These are phyloP conservation scores for Pseudognaphalium luteoalbum DNA, from an alignment of 129 eudicot genomes.

Conservation along the genomic window DNA sequence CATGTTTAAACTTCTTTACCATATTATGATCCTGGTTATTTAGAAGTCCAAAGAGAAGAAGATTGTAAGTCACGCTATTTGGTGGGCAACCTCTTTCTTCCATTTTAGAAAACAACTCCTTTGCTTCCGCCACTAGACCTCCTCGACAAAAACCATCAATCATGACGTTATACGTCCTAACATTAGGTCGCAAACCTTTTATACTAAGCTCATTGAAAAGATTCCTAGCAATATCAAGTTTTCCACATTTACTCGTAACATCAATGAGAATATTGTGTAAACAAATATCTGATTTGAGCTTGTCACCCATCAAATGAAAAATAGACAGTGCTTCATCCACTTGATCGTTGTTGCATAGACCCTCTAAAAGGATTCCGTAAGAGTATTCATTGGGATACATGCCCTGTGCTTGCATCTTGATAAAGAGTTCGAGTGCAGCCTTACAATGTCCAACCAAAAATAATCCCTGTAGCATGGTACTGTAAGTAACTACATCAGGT, in stretches of 20 bases:
- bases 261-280: not conserved
- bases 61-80: constrained; percentile 20
- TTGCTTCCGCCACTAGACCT: constrained; percentile 1
- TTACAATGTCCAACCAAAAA: not conserved
- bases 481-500: constrained; percentile 14
- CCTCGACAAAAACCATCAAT: constrained; percentile 9
- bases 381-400: not conserved
- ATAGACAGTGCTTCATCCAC: constrained; percentile 12
- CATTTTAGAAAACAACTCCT: not conserved
- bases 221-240: not conserved
- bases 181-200: not conserved
- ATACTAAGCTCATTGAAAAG: not conserved
- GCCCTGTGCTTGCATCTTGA: not conserved
- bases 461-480: constrained; percentile 5
- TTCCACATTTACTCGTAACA: not conserved
- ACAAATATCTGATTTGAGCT: not conserved
- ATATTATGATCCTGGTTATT: not conserved
- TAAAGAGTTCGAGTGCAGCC: not conserved
- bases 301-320: not conserved
- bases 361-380: not conserved
- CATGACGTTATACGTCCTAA: constrained; percentile 6
- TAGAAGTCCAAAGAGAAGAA: constrained; percentile 2
- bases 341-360: constrained; percentile 4
- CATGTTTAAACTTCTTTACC: too few species aligned
- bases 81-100: not conserved